Evolutionary conservation across 345 rosid genomes (phyloP).

Genomic region (Erucastrum elatum): DNA sequence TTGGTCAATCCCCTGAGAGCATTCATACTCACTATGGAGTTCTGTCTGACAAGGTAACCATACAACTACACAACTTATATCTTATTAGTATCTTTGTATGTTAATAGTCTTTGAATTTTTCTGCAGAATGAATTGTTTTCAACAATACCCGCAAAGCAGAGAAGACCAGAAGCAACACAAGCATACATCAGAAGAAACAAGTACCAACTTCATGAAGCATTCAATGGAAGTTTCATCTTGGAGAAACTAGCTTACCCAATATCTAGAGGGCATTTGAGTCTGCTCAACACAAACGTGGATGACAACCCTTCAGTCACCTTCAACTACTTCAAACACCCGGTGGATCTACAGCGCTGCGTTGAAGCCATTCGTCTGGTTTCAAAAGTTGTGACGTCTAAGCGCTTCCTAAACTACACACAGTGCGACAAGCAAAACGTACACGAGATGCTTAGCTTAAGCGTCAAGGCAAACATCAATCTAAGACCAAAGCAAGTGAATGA

Average conservation of each 20-base stretch:
- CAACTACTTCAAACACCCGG: conserved; percentile 85
- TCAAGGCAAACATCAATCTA: conserved; percentile 75
- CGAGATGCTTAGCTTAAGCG: conserved; percentile 67
- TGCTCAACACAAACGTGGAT: conserved; percentile 66
- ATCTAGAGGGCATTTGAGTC: conserved; percentile 68
- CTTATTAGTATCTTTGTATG: background rate
- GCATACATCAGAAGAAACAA: conserved; percentile 57
- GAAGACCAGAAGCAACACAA: conserved; percentile 42
- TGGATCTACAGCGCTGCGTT: conserved; percentile 76
- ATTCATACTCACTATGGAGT: conserved; percentile 82
- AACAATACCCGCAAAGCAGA: conserved; percentile 69
- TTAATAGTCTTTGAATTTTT: background rate
- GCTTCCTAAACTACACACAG: conserved; percentile 62
- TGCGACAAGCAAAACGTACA: conserved; percentile 52
- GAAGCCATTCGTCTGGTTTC: conserved; percentile 60
- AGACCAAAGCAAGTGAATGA: conserved; percentile 74
- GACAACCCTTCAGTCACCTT: conserved; percentile 87
- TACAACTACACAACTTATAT: background rate
- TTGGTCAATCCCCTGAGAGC: conserved; percentile 72
- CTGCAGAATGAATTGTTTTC: conserved; percentile 50
- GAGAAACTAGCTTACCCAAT: conserved; percentile 74
- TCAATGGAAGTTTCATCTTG: conserved; percentile 89
- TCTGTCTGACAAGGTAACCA: conserved; percentile 74
- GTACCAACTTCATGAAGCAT: conserved; percentile 69
- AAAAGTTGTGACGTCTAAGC: conserved; percentile 61